Evolutionary conservation across 2,329 filamentous ascomycete species (phyloP).

Genomic region (Stagonosporopsis chrysanthemi): DNA sequence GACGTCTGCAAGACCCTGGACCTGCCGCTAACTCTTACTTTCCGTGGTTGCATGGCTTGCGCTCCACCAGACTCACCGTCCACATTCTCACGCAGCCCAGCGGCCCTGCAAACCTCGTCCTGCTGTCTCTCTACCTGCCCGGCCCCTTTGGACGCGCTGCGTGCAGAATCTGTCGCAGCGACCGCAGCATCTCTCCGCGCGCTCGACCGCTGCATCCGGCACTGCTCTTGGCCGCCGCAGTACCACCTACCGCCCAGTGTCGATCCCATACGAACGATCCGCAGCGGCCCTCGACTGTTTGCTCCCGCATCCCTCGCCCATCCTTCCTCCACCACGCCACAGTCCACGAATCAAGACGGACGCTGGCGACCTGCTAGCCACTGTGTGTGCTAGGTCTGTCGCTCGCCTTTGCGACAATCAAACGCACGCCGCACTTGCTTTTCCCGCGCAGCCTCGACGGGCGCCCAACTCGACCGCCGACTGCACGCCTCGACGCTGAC

Average conservation of each 20-base stretch:
- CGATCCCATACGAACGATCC: constrained; percentile 18
- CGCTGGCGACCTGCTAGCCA: constrained; percentile 14
- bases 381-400: constrained; percentile 14
- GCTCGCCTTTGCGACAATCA: constrained; percentile 10
- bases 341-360: constrained; percentile 1
- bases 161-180: background rate
- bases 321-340: constrained; percentile 2
- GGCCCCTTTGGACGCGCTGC: constrained; percentile 8
- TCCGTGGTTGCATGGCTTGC: constrained; percentile 14
- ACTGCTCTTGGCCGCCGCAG: constrained; percentile 1
- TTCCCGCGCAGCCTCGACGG: constrained; percentile 10
- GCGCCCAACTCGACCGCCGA: constrained; percentile 17
- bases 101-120: constrained; percentile 9
- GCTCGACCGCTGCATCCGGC: constrained; percentile 17
- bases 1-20: constrained; percentile 10
- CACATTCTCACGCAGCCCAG: constrained; percentile 7
- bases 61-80: constrained; percentile 15
- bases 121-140: background rate
- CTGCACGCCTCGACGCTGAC: constrained; percentile 6
- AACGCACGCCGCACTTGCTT: constrained; percentile 12
- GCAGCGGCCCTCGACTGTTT: constrained; percentile 11
- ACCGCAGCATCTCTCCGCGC: constrained; percentile 2
- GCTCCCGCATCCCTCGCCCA: constrained; percentile 7
- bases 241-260: constrained; percentile 14
- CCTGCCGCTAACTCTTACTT: too few species aligned